A percentile compares a stretch with the other conserved stretches of the same genome.
phyloP scores from a whole-genome alignment of 345 rosid species.

The Cardamine resedifolia region DNA sequence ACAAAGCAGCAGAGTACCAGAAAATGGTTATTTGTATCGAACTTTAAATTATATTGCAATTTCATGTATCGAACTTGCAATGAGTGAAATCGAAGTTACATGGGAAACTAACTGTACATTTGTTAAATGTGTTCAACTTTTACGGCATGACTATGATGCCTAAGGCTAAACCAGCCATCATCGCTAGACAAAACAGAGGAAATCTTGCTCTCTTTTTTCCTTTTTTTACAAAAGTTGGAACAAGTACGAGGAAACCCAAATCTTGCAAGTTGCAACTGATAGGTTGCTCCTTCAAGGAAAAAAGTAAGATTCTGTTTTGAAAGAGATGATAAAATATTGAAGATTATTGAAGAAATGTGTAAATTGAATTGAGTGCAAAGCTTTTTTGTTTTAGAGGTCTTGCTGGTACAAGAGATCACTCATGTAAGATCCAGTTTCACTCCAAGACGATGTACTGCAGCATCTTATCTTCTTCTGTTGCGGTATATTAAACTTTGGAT shows the following conservation, averaged over 20 bases:
- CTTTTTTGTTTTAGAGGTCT: conserved; percentile 9
- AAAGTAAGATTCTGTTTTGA: background rate
- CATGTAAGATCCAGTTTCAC: conserved; percentile 37
- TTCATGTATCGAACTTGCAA: no score
- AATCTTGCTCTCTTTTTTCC: background rate
- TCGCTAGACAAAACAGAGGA: background rate
- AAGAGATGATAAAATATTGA: no score
- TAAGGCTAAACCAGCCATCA: no score
- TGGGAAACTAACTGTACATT: no score
- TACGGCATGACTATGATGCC: no score
- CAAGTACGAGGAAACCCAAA: background rate
- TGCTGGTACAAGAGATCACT: conserved; percentile 29
- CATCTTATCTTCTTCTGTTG: conserved; percentile 82
- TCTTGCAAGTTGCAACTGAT: conserved; percentile 17
- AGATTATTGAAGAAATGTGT: conserved; percentile 5
- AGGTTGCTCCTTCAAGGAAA: conserved; percentile 14
- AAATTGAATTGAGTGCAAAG: background rate
- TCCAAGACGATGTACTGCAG: conserved; percentile 42
- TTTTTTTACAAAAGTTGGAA: background rate
- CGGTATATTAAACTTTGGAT: conserved; percentile 70
- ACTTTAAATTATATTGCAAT: no score
- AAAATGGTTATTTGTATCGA: no score
- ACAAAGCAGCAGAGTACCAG: no score
- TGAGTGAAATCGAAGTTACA: no score
- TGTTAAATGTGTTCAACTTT: no score